Base-by-base conservation (phyloP, 2,329 filamentous ascomycete species). In the Hansfordia pulvinata region DNA sequence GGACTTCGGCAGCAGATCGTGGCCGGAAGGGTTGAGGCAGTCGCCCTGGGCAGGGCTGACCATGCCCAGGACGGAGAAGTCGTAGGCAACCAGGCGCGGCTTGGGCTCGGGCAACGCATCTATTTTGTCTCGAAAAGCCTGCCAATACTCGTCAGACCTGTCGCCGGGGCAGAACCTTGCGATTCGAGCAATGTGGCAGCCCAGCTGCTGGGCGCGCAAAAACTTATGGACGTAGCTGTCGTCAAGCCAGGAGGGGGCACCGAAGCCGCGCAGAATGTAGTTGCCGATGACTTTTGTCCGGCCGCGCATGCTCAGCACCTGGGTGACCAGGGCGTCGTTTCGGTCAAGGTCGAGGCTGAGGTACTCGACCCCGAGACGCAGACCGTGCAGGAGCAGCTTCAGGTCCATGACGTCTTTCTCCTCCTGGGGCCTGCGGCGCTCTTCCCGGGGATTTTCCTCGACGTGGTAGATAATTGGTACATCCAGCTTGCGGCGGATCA, bases 311-410 rank as follows among this genome's bases (percentile, higher is more conserved):
- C 50, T 47, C 8, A 76, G 50, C 8, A 76, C 47, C 13, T 59
- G 55, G 7, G 50, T 43, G 4, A 76, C 46, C 6, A 64, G 40
- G 1, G 50, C 47, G 24, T 68, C 56, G 20, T 56, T 62, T 19
- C 71, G 58, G 18, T 68, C 63, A 10, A 82, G 48, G 41, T 81
- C 73, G 5, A 81, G 50, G 18, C 68, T 71, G 27, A 74, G 41
- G 36, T 72, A 81, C 28, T 79, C 75, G 3, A 76, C 71, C 2
- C 67, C 72, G 23, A 81, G 58, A 10, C 75, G 67, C 13, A 80
- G 50, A 5, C 74, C 76, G 34, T 78, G 69, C 20, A 69, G 60
- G 13, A 78, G 55, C 16, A 79, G 50, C 29, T 65, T 58, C 10
- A 69, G 47, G 38, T 78, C 76, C 27, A 56, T 45, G 6, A 44